phyloP scores from a whole-genome alignment of 306 rosid genomes.

The Fragaria iinumae region DNA sequence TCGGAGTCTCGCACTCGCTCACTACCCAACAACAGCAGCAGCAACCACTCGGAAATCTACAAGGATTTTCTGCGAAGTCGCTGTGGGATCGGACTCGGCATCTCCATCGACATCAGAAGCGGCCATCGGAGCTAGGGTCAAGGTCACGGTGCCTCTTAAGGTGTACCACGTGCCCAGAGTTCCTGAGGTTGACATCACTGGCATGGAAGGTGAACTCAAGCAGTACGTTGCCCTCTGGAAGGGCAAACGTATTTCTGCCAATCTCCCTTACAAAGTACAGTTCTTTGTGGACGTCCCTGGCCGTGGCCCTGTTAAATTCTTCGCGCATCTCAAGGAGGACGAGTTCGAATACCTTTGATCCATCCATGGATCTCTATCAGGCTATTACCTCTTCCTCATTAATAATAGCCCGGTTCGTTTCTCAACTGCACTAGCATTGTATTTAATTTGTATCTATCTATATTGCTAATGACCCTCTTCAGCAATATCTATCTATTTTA shows the following conservation, averaged over 20 bases:
- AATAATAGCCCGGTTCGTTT: slow-evolving; percentile 1
- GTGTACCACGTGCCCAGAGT: slow-evolving; percentile 81
- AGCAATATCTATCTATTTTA: neutral
- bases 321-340: slow-evolving; percentile 88
- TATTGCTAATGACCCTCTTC: neutral
- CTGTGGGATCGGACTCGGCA: slow-evolving; percentile 32
- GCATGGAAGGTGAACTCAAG: slow-evolving; percentile 78
- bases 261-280: slow-evolving; percentile 78
- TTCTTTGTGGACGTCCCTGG: slow-evolving; percentile 59
- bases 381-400: slow-evolving; percentile 7
- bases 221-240: slow-evolving; percentile 84
- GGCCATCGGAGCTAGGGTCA: slow-evolving; percentile 62
- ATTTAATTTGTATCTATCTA: neutral
- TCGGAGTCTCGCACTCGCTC: neutral
- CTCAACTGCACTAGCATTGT: slow-evolving; percentile 11
- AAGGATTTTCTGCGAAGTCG: slow-evolving; percentile 46
- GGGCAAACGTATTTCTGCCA: slow-evolving; percentile 83
- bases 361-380: neutral
- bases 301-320: slow-evolving; percentile 80
- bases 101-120: slow-evolving; percentile 36
- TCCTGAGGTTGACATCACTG: slow-evolving; percentile 62
- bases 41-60: slow-evolving; percentile 18
- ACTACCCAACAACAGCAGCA: neutral
- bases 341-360: slow-evolving; percentile 65
- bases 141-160: slow-evolving; percentile 77